A percentile compares a stretch with the other conserved stretches of the same genome.
phyloP scores from a whole-genome alignment of 192 early-diverging fungal species.

The Helicostylum pulchrum region DNA sequence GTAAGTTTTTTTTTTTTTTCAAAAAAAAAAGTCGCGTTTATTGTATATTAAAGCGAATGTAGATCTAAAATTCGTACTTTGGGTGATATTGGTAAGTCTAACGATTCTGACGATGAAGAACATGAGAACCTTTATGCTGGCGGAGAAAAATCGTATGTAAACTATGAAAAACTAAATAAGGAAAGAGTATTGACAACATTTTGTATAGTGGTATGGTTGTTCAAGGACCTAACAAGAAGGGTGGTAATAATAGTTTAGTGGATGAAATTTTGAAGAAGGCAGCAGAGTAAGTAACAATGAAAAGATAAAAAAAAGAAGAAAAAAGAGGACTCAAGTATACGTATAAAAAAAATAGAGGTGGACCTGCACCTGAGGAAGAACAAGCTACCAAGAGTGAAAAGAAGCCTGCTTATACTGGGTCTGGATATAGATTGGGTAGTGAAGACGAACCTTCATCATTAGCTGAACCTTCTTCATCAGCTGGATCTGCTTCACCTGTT shows the following conservation, averaged over 20 bases:
- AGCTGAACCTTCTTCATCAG: not conserved
- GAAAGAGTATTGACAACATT: not conserved
- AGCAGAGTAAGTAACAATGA: slow-evolving; percentile 46
- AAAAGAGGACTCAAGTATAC: not conserved
- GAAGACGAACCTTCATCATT: slow-evolving; percentile 46
- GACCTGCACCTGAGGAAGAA: slow-evolving; percentile 19
- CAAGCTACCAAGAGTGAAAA: slow-evolving; percentile 1
- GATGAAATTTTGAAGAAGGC: slow-evolving; percentile 79
- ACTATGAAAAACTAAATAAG: not conserved
- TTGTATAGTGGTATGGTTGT: slow-evolving; percentile 43
- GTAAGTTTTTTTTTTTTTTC: not conserved
- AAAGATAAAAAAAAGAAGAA: not conserved
- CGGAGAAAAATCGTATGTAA: slow-evolving; percentile 90
- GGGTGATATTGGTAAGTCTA: slow-evolving; percentile 37
- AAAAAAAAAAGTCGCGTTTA: too few relatives aligned
- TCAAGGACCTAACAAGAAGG: slow-evolving; percentile 43
- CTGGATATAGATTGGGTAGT: slow-evolving; percentile 53
- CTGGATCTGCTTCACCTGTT: not conserved
- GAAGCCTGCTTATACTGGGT: slow-evolving; percentile 34
- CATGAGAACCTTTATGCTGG: slow-evolving; percentile 82
- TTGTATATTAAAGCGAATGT: not conserved
- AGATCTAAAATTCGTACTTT: slow-evolving; percentile 44
- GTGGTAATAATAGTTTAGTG: slow-evolving; percentile 53
- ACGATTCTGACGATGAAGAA: slow-evolving; percentile 52
- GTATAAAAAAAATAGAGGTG: slow-evolving; percentile 18